phyloP scores from a whole-genome alignment of 306 rosid genomes.

The Pyrus betulifolia region DNA sequence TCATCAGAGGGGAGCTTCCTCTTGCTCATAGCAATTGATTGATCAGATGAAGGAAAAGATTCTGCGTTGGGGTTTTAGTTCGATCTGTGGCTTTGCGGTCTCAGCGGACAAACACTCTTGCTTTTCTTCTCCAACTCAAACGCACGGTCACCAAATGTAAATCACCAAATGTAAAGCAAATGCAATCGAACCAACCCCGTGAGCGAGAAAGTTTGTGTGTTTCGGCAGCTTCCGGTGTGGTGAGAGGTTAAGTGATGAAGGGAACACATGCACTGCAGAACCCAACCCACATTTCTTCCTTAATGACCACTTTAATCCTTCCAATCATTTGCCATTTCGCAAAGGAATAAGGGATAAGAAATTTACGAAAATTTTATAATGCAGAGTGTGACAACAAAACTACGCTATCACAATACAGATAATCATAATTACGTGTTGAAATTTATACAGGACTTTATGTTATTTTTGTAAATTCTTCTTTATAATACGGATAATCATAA shows the following conservation, averaged over 20 bases:
- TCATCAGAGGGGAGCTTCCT: slow-evolving; percentile 56
- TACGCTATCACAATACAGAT: no score
- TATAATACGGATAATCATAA: no score
- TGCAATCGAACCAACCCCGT: background rate
- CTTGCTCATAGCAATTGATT: slow-evolving; percentile 41
- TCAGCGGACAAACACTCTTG: slow-evolving; percentile 14
- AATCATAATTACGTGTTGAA: background rate
- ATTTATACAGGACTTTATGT: no score
- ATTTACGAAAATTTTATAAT: no score
- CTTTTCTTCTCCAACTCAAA: background rate
- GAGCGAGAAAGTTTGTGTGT: background rate
- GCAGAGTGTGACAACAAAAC: background rate
- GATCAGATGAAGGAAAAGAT: background rate
- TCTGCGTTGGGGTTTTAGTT: background rate
- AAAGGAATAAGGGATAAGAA: background rate
- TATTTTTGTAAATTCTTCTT: background rate
- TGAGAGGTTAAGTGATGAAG: background rate
- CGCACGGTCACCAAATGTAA: slow-evolving; percentile 25
- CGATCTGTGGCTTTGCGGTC: slow-evolving; percentile 47
- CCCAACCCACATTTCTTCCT: background rate
- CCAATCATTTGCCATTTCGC: background rate
- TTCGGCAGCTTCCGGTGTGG: background rate
- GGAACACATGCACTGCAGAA: background rate
- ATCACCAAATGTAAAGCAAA: slow-evolving; percentile 7
- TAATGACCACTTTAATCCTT: background rate